Evolutionary conservation across 139 green algal genomes (phyloP).

Genomic region (Chlamydomonas sp.): DNA sequence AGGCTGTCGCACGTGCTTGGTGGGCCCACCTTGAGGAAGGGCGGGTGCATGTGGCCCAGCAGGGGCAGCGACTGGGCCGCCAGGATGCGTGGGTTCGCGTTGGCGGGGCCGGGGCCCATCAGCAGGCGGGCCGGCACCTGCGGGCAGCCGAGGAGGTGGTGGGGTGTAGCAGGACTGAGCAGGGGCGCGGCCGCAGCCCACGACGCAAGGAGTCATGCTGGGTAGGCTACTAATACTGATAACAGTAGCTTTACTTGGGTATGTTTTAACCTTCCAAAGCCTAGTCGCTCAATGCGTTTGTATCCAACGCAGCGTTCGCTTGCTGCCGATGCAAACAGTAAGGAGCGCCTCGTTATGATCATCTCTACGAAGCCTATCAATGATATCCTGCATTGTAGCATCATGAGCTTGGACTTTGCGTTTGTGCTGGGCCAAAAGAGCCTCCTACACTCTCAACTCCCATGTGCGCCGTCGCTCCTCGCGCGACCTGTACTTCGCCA

Average conservation of each 20-base stretch:
- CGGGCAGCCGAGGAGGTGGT: too few species aligned
- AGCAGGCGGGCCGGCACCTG: constrained; percentile 79
- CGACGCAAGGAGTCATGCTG: neutral
- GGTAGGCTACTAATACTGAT: neutral
- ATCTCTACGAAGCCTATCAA: neutral
- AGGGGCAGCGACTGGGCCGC: constrained; percentile 82
- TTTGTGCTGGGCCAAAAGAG: too few species aligned
- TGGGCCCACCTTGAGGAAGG: constrained; percentile 86
- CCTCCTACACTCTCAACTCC: too few species aligned
- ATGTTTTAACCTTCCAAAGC: neutral
- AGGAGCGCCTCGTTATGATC: neutral
- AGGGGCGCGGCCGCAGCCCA: neutral
- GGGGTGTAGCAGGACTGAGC: too few species aligned
- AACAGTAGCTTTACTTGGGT: neutral
- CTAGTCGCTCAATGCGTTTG: neutral
- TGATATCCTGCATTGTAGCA: too few species aligned
- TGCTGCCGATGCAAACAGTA: neutral
- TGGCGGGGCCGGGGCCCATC: constrained; percentile 90
- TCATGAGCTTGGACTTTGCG: too few species aligned
- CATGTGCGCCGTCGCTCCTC: too few species aligned
- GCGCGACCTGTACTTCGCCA: neutral
- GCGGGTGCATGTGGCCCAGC: constrained; percentile 92
- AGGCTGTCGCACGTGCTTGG: too few species aligned
- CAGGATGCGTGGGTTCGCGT: constrained; percentile 84
- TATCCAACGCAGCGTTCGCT: neutral